Base-by-base conservation (phyloP, 306 rosid species). In the Astragalus membranaceus region DNA sequence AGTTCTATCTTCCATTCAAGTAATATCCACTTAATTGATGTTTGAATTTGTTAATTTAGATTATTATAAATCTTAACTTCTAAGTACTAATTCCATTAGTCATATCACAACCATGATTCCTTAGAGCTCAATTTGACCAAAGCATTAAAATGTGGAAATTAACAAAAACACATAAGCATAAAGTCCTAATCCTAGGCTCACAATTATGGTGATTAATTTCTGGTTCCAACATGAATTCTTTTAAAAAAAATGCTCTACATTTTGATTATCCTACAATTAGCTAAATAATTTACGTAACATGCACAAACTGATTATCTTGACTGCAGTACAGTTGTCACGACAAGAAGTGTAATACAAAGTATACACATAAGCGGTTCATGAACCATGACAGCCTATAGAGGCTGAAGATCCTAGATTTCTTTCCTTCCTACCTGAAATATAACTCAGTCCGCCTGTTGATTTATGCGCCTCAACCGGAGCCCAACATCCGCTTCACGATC, bases 401-500 rank as follows among this genome's bases (percentile, higher is more conserved):
- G 69, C 41, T 50, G 61, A 53, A 70, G 66, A 50, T 30, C 59
- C 76, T 53, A 67, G 37, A 16, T 20, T 48, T 39, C 52, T 30
- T 61, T 64, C 73, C 33, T 32, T 52, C 62, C 73, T 70, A 68
- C 76, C 48, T 32, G 65, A 53, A 49, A 46, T 16, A 36, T 6
- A 33, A 35, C 47, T 82, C 83, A 79, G 41, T 9, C 79, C 0
- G 51, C 86, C 23, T 79, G 79, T 70, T 47, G 86, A 75, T 79
- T 78, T 67, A 67, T 75, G 43, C 20, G 95, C 82, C 99, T 85
- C 66, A 75, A 76, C 67, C 89, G 86, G 39, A 89, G 79, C 55
- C 97, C 96, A 55, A 81, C 69, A 66, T 88, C 91, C n/a, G 62
- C 94, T 48, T 81, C 97, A 3, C n/a, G 84, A 48, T 82, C 90